Conservation (phyloP, 352 stramenopile genomes). For the Phytophthora melonis region DNA sequence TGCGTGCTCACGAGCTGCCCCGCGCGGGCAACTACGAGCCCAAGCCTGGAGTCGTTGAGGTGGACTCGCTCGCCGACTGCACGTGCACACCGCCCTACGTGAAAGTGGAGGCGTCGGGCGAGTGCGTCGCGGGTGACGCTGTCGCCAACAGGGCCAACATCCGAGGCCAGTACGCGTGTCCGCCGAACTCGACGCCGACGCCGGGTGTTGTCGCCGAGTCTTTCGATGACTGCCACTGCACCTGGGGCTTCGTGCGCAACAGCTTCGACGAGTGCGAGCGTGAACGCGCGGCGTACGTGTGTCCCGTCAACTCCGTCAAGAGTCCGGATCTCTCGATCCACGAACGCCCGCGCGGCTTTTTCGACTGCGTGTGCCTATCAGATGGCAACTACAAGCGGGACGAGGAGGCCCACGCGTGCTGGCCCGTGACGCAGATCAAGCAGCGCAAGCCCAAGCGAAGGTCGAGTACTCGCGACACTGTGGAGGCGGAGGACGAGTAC, state of each 20-base stretch:
- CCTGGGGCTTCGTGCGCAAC: conserved; percentile 75
- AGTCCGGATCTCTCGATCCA: conserved; percentile 46
- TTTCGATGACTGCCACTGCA: conserved; percentile 79
- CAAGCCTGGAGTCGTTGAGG: conserved; percentile 32
- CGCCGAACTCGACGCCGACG: conserved; percentile 44
- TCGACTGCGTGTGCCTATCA: conserved; percentile 76
- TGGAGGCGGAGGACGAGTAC: conserved; percentile 33
- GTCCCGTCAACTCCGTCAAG: conserved; percentile 65
- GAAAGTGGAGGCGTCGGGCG: conserved; percentile 80
- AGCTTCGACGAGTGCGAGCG: conserved; percentile 53
- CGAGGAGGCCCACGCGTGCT: conserved; percentile 67
- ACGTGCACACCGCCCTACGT: conserved; percentile 64
- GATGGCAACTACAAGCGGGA: conserved; percentile 58
- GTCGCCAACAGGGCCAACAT: background rate
- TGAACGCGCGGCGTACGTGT: conserved; percentile 68
- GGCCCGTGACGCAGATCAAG: conserved; percentile 34
- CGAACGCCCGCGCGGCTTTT: conserved; percentile 65
- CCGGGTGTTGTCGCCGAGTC: conserved; percentile 47
- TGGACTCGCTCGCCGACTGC: conserved; percentile 81
- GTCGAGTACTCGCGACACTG: conserved; percentile 12
- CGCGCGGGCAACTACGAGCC: conserved; percentile 81
- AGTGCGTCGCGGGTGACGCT: conserved; percentile 50
- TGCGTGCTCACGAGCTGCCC: conserved; percentile 70
- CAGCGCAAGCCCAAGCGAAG: conserved; percentile 31
- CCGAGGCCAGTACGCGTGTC: conserved; percentile 43